Percentiles rank a stretch among this genome's conserved stretches.
Evolutionary conservation across 1,284 basidiomycete genomes (phyloP).

Genomic region (Vanrija sp.): DNA sequence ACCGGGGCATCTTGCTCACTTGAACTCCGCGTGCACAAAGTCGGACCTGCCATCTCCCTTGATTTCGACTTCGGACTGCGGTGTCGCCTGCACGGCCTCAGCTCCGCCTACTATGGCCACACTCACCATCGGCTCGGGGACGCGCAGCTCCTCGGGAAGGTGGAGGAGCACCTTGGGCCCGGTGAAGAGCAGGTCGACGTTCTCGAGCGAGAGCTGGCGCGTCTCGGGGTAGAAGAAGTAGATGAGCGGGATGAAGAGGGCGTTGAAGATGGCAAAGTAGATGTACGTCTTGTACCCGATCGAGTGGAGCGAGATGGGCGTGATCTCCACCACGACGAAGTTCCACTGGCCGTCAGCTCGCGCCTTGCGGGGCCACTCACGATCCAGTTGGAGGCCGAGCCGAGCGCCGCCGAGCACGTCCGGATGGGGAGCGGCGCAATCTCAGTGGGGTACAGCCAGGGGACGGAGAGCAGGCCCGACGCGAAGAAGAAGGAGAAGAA

Average conservation of each 20-base stretch:
- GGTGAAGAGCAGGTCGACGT: conserved; percentile 25
- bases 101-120: too few relatives aligned
- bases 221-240: conserved; percentile 37
- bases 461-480: conserved; percentile 13
- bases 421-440: conserved; percentile 24
- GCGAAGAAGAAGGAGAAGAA: conserved; percentile 26
- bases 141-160: too few relatives aligned
- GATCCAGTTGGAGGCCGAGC: conserved; percentile 33
- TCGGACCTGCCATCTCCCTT: too few relatives aligned
- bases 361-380: conserved; percentile 7
- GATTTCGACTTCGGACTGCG: too few relatives aligned
- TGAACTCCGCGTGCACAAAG: too few relatives aligned
- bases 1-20: too few relatives aligned
- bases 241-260: conserved; percentile 24
- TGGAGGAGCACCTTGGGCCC: neutral
- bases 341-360: too few relatives aligned
- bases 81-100: too few relatives aligned
- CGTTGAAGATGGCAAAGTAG: conserved; percentile 31
- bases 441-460: conserved; percentile 27
- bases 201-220: conserved; percentile 18
- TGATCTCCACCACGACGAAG: conserved; percentile 32
- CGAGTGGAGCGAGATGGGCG: conserved; percentile 23
- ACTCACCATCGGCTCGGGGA: too few relatives aligned
- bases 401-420: conserved; percentile 18
- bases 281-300: conserved; percentile 30